Conservation (phyloP, 768 basidiomycete species). For the Cystobasidium tubakii region DNA sequence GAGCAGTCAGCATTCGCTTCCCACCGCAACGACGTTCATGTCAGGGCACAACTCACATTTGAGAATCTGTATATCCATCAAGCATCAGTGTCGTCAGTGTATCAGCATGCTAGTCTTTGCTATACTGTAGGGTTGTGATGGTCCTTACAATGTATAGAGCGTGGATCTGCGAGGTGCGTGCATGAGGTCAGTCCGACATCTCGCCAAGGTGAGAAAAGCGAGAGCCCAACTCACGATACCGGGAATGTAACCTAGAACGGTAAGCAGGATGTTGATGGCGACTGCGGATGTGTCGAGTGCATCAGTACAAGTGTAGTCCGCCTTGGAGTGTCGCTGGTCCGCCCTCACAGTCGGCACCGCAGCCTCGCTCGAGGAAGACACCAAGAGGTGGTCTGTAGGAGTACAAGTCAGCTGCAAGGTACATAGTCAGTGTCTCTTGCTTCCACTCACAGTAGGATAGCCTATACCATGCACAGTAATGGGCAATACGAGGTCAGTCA, state of each 20-base stretch:
- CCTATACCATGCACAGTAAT: background rate
- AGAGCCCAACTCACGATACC: conserved; percentile 4
- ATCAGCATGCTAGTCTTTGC: background rate
- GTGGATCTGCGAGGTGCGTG: conserved; percentile 1
- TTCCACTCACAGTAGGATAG: conserved; percentile 23
- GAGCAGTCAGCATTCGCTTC: too few relatives aligned
- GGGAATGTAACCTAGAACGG: conserved; percentile 30
- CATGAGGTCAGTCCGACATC: background rate
- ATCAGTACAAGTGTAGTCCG: background rate
- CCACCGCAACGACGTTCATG: too few relatives aligned
- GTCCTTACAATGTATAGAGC: conserved; percentile 33
- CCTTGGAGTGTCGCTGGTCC: background rate
- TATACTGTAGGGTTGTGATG: background rate
- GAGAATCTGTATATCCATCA: background rate
- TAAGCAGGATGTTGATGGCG: conserved; percentile 29
- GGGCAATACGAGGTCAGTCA: too few relatives aligned
- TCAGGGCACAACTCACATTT: conserved; percentile 5
- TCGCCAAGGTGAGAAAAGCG: background rate
- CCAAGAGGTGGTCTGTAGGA: conserved; percentile 23
- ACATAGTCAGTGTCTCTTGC: background rate
- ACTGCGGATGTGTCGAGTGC: background rate
- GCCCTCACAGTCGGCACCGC: conserved; percentile 29
- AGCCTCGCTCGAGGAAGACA: conserved; percentile 32
- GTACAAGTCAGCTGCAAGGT: background rate
- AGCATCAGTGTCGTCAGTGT: background rate